A percentile compares a stretch with the other conserved stretches of the same genome.
Conservation (phyloP, 1,284 basidiomycete species). For the Cutaneotrichosporon cutaneum region DNA sequence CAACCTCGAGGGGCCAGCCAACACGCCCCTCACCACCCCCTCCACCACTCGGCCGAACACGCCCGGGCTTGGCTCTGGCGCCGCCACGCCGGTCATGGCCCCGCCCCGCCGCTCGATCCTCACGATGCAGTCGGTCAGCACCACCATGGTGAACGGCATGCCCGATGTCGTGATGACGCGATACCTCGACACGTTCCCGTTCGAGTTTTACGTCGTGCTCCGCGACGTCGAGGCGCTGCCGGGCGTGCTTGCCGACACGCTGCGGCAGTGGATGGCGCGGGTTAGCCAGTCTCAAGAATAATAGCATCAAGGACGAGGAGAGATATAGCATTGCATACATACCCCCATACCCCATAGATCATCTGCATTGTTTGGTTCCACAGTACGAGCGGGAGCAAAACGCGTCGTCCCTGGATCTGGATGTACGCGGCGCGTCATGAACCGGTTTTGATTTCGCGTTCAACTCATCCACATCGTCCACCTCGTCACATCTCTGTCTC, state of each 20-base stretch:
- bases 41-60: background rate
- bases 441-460: background rate
- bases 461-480: background rate
- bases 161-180: slow-evolving; percentile 87
- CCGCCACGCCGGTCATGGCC: slow-evolving; percentile 14
- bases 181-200: slow-evolving; percentile 95
- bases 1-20: slow-evolving; percentile 35
- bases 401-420: background rate
- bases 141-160: slow-evolving; percentile 76
- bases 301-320: background rate
- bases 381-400: background rate
- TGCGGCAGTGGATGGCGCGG: slow-evolving; percentile 70
- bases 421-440: slow-evolving; percentile 8
- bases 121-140: slow-evolving; percentile 88
- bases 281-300: slow-evolving; percentile 52
- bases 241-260: slow-evolving; percentile 82
- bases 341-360: slow-evolving; percentile 4
- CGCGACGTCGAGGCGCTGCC: slow-evolving; percentile 88
- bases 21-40: slow-evolving; percentile 5
- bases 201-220: slow-evolving; percentile 95
- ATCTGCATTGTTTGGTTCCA: slow-evolving; percentile 21
- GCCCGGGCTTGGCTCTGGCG: slow-evolving; percentile 21
- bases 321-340: background rate
- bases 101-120: slow-evolving; percentile 61
- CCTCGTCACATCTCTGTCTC: background rate